Conservation (phyloP, 345 rosid species). For the Isatis tinctoria region DNA sequence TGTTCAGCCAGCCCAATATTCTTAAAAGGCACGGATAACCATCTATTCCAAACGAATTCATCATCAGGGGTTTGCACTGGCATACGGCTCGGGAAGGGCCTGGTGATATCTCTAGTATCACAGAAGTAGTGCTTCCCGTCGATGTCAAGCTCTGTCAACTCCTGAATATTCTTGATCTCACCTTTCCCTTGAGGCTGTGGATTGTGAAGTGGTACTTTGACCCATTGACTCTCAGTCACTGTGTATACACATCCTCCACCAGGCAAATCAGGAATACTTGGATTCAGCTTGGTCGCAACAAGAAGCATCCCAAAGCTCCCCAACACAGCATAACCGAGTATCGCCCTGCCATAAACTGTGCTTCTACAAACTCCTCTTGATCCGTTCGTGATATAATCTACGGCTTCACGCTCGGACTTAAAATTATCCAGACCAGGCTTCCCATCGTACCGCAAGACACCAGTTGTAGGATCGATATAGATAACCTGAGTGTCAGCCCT, state of each 20-base stretch:
- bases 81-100: slow-evolving; percentile 87
- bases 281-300: slow-evolving; percentile 70
- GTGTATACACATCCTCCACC: slow-evolving; percentile 93
- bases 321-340: slow-evolving; percentile 83
- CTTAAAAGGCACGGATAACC: slow-evolving; percentile 76
- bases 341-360: slow-evolving; percentile 52
- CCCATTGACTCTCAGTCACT: slow-evolving; percentile 84
- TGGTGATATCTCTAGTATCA: slow-evolving; percentile 81
- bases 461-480: slow-evolving; percentile 87
- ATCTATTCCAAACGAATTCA: slow-evolving; percentile 94
- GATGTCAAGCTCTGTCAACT: slow-evolving; percentile 82
- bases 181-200: slow-evolving; percentile 89
- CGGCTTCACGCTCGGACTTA: slow-evolving; percentile 75
- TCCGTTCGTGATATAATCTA: slow-evolving; percentile 62
- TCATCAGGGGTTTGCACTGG: slow-evolving; percentile 68
- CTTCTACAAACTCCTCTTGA: slow-evolving; percentile 53
- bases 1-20: slow-evolving; percentile 59
- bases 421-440: slow-evolving; percentile 66
- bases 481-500: slow-evolving; percentile 74
- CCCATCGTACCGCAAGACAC: slow-evolving; percentile 59
- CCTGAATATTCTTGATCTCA: slow-evolving; percentile 77
- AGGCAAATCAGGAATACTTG: slow-evolving; percentile 73
- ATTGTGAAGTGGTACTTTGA: slow-evolving; percentile 70
- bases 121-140: slow-evolving; percentile 96
- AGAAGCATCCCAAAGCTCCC: slow-evolving; percentile 83